A percentile compares a stretch with the other conserved stretches of the same genome.
These are phyloP conservation scores for Citrullus colocynthis DNA, from an alignment of 306 rosid species.

Conservation along the genomic window DNA sequence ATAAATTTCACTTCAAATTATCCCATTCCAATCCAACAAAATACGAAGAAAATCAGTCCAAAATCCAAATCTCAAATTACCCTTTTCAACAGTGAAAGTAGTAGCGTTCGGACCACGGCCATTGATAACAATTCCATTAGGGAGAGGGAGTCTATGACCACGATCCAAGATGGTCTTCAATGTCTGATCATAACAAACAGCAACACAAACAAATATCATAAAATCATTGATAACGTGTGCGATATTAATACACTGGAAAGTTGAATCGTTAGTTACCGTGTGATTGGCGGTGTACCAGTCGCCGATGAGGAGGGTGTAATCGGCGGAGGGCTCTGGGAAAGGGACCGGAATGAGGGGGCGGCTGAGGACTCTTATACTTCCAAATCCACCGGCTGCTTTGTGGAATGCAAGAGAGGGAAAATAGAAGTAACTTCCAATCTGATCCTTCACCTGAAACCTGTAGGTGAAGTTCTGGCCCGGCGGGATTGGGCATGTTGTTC, in stretches of 20 bases:
- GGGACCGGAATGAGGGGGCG: conserved; percentile 88
- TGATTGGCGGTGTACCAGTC: conserved; percentile 72
- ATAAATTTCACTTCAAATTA: background rate
- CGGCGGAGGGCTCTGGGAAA: conserved; percentile 70
- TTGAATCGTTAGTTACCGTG: conserved; percentile 21
- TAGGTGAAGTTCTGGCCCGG: conserved; percentile 85
- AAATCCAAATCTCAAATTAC: conserved; percentile 18
- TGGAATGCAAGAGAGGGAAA: conserved; percentile 81
- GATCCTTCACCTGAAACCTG: conserved; percentile 81
- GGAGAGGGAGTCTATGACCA: conserved; percentile 70
- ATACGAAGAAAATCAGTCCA: background rate
- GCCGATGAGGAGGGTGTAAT: conserved; percentile 62
- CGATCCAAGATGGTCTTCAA: conserved; percentile 41
- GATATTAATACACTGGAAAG: background rate
- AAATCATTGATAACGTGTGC: background rate
- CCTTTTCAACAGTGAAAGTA: conserved; percentile 56
- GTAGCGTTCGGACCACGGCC: conserved; percentile 53
- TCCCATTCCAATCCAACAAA: background rate
- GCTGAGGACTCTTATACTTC: conserved; percentile 63
- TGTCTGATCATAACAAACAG: conserved; percentile 23
- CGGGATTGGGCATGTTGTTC: conserved; percentile 87
- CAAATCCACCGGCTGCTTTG: conserved; percentile 90
- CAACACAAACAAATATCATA: background rate
- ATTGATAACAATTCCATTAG: conserved; percentile 56
- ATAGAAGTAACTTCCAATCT: conserved; percentile 76